Evolutionary conservation across 257 asterid species (phyloP).

Genomic region (Solanum microdontum): DNA sequence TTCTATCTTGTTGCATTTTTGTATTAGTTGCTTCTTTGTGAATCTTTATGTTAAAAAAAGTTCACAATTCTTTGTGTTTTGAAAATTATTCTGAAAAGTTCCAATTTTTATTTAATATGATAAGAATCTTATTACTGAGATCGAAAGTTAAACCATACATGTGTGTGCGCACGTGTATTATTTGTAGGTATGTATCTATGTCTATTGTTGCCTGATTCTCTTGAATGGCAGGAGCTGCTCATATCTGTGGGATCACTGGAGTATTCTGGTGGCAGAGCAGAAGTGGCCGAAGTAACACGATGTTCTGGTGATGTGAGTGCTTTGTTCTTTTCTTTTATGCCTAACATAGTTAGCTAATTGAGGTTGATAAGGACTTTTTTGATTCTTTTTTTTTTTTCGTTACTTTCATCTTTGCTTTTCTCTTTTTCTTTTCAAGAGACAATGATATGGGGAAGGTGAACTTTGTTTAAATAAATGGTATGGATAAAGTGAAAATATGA

Average conservation of each 20-base stretch:
- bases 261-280: slow-evolving; percentile 66
- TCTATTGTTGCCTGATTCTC: not conserved
- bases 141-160: not conserved
- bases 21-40: not conserved
- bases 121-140: not conserved
- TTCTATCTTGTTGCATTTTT: not conserved
- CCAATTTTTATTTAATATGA: not conserved
- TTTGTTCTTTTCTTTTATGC: not conserved
- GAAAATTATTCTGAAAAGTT: not conserved
- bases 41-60: not conserved
- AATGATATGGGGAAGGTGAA: not conserved
- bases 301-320: slow-evolving; percentile 89
- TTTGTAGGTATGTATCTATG: not conserved
- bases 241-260: slow-evolving; percentile 47
- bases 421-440: not conserved
- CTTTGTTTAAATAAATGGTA: not conserved
- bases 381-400: not conserved
- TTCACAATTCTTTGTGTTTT: not conserved
- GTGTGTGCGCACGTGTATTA: not conserved
- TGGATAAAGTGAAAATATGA: not conserved
- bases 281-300: slow-evolving; percentile 71
- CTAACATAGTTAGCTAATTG: not conserved
- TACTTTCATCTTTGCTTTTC: not conserved
- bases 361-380: not conserved
- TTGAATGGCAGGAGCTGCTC: slow-evolving; percentile 65